These are phyloP conservation scores for Neonothopanus nambi DNA, from an alignment of 1,284 basidiomycete species.

Conservation along the genomic window DNA sequence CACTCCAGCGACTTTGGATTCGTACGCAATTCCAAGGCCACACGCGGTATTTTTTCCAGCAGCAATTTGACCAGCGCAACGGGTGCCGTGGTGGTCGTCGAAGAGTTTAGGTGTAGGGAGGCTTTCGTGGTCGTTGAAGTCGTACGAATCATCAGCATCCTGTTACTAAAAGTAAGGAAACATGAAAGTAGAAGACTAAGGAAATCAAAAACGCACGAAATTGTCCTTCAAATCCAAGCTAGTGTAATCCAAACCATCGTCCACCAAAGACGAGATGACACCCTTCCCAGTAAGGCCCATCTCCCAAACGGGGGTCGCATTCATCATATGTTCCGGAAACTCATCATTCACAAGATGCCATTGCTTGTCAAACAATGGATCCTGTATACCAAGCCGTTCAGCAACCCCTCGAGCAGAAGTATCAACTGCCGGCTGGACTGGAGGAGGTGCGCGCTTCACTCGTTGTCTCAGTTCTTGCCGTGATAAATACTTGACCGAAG, in stretches of 20 bases:
- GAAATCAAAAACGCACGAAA: conserved; percentile 68
- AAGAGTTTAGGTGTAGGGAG: conserved; percentile 86
- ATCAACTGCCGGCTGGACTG: conserved; percentile 27
- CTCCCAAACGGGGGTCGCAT: conserved; percentile 83
- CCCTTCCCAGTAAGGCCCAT: conserved; percentile 86
- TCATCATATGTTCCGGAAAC: conserved; percentile 79
- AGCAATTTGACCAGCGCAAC: conserved; percentile 98
- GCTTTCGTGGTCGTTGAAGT: conserved; percentile 93
- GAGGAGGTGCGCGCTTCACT: conserved; percentile 69
- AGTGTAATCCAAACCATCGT: conserved; percentile 94
- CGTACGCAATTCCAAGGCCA: conserved; percentile 93
- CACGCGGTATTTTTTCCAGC: conserved; percentile 95
- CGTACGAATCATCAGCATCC: conserved; percentile 91
- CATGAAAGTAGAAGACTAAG: conserved; percentile 4
- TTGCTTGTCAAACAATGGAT: conserved; percentile 86
- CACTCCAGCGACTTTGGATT: conserved; percentile 89
- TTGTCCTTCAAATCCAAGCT: conserved; percentile 88
- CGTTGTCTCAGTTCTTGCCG: conserved; percentile 65
- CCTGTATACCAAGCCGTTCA: conserved; percentile 71
- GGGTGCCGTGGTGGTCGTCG: conserved; percentile 97
- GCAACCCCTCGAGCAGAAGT: conserved; percentile 52
- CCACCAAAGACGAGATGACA: conserved; percentile 87
- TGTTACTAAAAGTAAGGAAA: conserved; percentile 31
- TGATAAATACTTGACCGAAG: conserved; percentile 57
- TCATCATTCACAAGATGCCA: conserved; percentile 92